Evolutionary conservation across 2,329 filamentous ascomycete species (phyloP).

Genomic region (Curvularia sp.): DNA sequence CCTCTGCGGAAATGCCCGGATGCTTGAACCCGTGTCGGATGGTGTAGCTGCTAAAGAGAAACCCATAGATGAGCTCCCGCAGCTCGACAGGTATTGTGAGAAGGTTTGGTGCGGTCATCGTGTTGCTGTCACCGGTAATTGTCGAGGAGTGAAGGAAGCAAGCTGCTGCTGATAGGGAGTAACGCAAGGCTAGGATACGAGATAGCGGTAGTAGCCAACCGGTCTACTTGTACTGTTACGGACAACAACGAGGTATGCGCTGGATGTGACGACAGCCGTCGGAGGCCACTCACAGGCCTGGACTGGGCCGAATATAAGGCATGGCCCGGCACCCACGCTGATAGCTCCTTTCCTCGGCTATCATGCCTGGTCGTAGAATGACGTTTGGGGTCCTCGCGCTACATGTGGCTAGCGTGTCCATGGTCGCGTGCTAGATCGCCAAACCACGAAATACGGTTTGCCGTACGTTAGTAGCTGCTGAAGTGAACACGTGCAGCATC

Average conservation of each 20-base stretch:
- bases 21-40: slow-evolving; percentile 40
- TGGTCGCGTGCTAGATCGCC: slow-evolving; percentile 2
- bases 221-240: slow-evolving; percentile 7
- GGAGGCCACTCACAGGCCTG: slow-evolving; percentile 3
- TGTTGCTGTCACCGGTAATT: slow-evolving; percentile 2
- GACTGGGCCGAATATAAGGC: slow-evolving; percentile 15
- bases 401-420: slow-evolving; percentile 7
- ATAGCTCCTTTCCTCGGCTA: slow-evolving; percentile 1
- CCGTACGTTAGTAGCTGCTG: slow-evolving; percentile 27
- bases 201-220: neutral
- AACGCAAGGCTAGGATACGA: slow-evolving; percentile 3
- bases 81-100: slow-evolving; percentile 44
- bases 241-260: slow-evolving; percentile 5
- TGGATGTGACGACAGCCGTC: slow-evolving; percentile 11
- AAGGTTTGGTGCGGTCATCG: slow-evolving; percentile 32
- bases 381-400: slow-evolving; percentile 14
- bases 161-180: slow-evolving; percentile 8
- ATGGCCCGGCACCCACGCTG: neutral
- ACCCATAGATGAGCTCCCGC: slow-evolving; percentile 44
- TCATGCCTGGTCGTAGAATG: slow-evolving; percentile 10
- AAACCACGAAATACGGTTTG: slow-evolving; percentile 4
- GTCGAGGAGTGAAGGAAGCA: neutral
- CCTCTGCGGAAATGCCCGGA: slow-evolving; percentile 8
- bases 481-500: slow-evolving; percentile 15
- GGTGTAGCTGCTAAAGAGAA: slow-evolving; percentile 42